A percentile compares a stretch with the other conserved stretches of the same genome.
phyloP scores from a whole-genome alignment of 2,329 filamentous ascomycete species.

The Daldinia eschscholtzii region DNA sequence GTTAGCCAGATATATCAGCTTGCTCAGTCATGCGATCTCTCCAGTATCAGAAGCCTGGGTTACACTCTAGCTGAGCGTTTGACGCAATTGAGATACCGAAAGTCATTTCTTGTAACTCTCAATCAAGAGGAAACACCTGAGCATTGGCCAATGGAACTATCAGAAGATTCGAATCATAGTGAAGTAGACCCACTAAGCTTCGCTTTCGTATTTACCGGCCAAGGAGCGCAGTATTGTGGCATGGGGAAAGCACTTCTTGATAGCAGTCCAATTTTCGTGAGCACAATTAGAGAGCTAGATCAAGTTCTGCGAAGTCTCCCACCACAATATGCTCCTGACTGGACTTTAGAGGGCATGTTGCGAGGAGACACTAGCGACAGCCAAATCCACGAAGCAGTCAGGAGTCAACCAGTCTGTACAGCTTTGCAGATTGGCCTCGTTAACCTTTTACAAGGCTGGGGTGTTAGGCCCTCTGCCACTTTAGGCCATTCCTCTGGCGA shows the following conservation, averaged over 20 bases:
- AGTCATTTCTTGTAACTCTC: background rate
- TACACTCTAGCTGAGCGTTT: background rate
- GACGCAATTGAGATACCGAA: background rate
- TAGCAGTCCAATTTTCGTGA: constrained; percentile 32
- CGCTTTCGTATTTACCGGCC: constrained; percentile 46
- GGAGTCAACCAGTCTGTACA: constrained; percentile 40
- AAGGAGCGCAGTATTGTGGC: constrained; percentile 50
- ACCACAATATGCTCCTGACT: constrained; percentile 15
- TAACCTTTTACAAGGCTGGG: constrained; percentile 30
- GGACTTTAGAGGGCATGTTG: constrained; percentile 31
- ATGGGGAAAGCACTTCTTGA: constrained; percentile 52
- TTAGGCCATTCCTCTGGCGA: constrained; percentile 53
- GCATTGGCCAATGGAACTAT: background rate
- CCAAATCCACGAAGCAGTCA: constrained; percentile 3
- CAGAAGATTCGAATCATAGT: background rate
- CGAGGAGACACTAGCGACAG: background rate
- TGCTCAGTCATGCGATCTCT: background rate
- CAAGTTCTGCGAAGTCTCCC: constrained; percentile 15
- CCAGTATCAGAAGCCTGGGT: background rate
- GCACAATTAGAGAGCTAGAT: constrained; percentile 37
- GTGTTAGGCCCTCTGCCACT: constrained; percentile 25
- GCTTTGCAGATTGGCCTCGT: constrained; percentile 45
- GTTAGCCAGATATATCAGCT: background rate
- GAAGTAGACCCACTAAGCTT: constrained; percentile 1
- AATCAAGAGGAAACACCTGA: background rate